Base-by-base conservation (phyloP, 129 eudicot species). In the Erigeron canadensis region DNA sequence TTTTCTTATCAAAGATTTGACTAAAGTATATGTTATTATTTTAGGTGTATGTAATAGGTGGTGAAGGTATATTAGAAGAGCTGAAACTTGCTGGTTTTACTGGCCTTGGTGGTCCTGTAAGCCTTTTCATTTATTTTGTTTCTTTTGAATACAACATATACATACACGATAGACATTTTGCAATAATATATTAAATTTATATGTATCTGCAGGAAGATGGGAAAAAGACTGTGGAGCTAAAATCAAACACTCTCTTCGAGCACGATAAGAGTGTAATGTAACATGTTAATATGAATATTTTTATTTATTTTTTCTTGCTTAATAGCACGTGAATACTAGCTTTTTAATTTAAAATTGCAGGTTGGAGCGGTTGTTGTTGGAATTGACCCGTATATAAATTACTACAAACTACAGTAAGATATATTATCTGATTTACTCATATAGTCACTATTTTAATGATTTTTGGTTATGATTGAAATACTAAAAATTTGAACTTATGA, bases 291-390 rank as follows among this genome's bases (percentile, higher is more conserved):
- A 7, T 12, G 0, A n/a, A 16, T 23, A 23, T 12, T 2, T 60
- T 45, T 58, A 37, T 17, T 44, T 70, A 55, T 40, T 21, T 21
- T 48, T 44, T 16, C 8, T 7, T 57, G 61, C 38, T 23, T 37
- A 11, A 39, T 61, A 40, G n/a, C 22, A 47, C 58, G 44, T 61
- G 46, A 13, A 16, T 58, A 67, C 58, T 18, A 44, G 56, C 28
- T 22, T 40, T 81, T 53, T 15, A 48, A 21, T 48, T 54, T 77
- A 46, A 16, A 45, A 50, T 78, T 42, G 13, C 86, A 94, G 98
- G 96, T 94, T 64, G 98, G 98, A 79, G 98, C 96, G 28, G 97
- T 94, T 76, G 89, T 93, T 51, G 98, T 94, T 74, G 98, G 98
- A 69, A 55, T 94, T 23, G 96, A 94, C 76, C 90, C 63, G 76